A percentile compares a stretch with the other conserved stretches of the same genome.
These are phyloP conservation scores for Penicillium sp. DNA, from an alignment of 2,329 filamentous ascomycete species.

Conservation along the genomic window DNA sequence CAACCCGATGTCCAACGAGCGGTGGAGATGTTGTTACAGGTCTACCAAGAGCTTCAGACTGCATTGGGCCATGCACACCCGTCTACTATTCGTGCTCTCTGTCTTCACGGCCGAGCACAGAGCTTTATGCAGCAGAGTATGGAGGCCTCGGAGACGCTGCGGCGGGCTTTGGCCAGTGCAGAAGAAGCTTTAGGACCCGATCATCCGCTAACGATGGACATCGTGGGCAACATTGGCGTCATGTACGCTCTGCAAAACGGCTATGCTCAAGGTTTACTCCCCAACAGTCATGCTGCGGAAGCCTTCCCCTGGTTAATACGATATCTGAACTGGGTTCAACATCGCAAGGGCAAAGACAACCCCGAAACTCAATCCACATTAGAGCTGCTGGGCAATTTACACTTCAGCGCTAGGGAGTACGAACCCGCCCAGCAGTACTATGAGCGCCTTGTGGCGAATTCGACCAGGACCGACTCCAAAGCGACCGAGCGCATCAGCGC, in stretches of 20 bases:
- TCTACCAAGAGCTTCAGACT: slow-evolving; percentile 22
- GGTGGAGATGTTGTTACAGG: slow-evolving; percentile 13
- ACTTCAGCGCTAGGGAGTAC: slow-evolving; percentile 25
- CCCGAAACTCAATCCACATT: slow-evolving; percentile 25
- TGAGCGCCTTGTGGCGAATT: slow-evolving; percentile 21
- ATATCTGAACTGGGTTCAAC: slow-evolving; percentile 30
- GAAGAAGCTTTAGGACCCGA: slow-evolving; percentile 29
- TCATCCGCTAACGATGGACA: slow-evolving; percentile 27
- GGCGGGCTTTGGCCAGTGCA: slow-evolving; percentile 28
- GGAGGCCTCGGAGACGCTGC: slow-evolving; percentile 29
- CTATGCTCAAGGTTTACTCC: background rate
- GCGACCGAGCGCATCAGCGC: slow-evolving; percentile 18
- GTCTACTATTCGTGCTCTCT: slow-evolving; percentile 25
- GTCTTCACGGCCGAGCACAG: slow-evolving; percentile 23
- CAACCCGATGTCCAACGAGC: slow-evolving; percentile 17
- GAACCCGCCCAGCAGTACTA: slow-evolving; percentile 27
- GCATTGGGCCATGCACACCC: slow-evolving; percentile 25
- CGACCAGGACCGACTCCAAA: slow-evolving; percentile 8
- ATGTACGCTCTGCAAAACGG: slow-evolving; percentile 27
- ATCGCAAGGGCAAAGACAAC: slow-evolving; percentile 21
- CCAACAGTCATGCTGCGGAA: slow-evolving; percentile 16
- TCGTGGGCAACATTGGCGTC: slow-evolving; percentile 29
- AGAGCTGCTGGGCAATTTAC: slow-evolving; percentile 24
- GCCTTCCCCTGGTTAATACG: slow-evolving; percentile 28
- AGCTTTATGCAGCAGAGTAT: slow-evolving; percentile 19